Percentiles rank a stretch among this genome's conserved stretches.
phyloP scores from a whole-genome alignment of 164 flowering plant species.

The Macadamia integrifolia region DNA sequence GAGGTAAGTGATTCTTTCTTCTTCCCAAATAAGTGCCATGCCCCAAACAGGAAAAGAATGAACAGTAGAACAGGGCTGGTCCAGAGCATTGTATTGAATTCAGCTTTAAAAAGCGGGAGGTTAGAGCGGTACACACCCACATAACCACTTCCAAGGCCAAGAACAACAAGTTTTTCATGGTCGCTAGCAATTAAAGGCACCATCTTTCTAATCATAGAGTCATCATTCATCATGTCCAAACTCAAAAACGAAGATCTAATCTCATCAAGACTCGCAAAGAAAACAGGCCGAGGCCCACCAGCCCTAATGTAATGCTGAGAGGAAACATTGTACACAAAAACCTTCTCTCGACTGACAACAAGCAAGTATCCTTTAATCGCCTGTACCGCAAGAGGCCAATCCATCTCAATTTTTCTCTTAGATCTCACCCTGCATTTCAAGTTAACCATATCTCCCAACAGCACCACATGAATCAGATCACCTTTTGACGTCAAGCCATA shows the following conservation, averaged over 20 bases:
- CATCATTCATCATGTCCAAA: slow-evolving; percentile 23
- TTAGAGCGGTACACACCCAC: slow-evolving; percentile 78
- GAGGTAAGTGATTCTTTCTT: slow-evolving; percentile 82
- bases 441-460: slow-evolving; percentile 79
- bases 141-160: slow-evolving; percentile 77
- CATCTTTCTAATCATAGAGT: slow-evolving; percentile 9
- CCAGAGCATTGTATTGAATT: slow-evolving; percentile 72
- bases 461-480: slow-evolving; percentile 68
- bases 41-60: slow-evolving; percentile 70
- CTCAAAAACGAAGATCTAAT: slow-evolving; percentile 62
- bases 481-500: slow-evolving; percentile 84
- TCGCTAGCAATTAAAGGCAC: slow-evolving; percentile 67
- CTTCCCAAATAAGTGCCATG: slow-evolving; percentile 89
- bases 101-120: slow-evolving; percentile 71
- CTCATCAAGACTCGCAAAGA: slow-evolving; percentile 66
- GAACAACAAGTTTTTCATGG: slow-evolving; percentile 71
- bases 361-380: slow-evolving; percentile 85
- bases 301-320: slow-evolving; percentile 67
- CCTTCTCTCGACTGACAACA: slow-evolving; percentile 52
- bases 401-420: slow-evolving; percentile 66
- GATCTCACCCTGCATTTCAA: slow-evolving; percentile 91
- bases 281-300: slow-evolving; percentile 65
- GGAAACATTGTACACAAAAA: slow-evolving; percentile 75
- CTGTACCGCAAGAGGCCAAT: slow-evolving; percentile 56
- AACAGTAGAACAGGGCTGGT: slow-evolving; percentile 83